A percentile compares a stretch with the other conserved stretches of the same genome.
Conservation (phyloP, 257 asterid species). For the Fraxinus cuspidata region DNA sequence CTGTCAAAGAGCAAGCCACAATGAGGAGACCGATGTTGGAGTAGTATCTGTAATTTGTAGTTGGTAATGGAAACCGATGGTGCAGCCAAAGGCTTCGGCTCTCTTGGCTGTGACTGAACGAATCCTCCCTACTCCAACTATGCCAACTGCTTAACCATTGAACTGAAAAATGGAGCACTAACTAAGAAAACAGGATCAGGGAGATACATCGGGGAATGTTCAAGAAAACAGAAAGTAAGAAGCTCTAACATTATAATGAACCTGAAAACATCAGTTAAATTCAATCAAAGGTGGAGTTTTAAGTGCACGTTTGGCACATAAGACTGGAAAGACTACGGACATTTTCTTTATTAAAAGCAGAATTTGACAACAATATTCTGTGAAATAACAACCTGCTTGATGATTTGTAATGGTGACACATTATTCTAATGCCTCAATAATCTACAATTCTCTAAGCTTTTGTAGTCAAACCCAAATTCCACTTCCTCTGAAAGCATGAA, state of each 20-base stretch:
- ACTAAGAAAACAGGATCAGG: not conserved
- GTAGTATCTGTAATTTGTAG: conserved; percentile 42
- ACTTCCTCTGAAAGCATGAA: not conserved
- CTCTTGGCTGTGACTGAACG: conserved; percentile 77
- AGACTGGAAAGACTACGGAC: too few relatives aligned
- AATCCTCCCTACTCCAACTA: conserved; percentile 70
- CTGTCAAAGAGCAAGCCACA: conserved; percentile 59
- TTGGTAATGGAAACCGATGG: conserved; percentile 49
- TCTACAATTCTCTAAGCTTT: not conserved
- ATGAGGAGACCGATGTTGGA: conserved; percentile 47
- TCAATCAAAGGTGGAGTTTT: not conserved
- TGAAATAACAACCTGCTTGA: not conserved
- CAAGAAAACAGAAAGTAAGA: not conserved
- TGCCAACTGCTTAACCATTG: conserved; percentile 71
- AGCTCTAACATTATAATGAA: not conserved
- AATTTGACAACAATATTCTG: not conserved
- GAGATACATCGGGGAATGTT: not conserved
- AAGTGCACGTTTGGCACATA: not conserved
- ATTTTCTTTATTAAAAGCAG: not conserved
- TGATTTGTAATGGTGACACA: not conserved
- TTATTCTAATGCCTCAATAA: not conserved
- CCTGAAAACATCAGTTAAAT: not conserved
- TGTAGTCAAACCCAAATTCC: not conserved
- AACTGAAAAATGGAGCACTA: conserved; percentile 38
- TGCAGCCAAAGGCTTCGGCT: conserved; percentile 73